Conservation (phyloP, 2,329 filamentous ascomycete genomes). For the Diaporthe humulicola region DNA sequence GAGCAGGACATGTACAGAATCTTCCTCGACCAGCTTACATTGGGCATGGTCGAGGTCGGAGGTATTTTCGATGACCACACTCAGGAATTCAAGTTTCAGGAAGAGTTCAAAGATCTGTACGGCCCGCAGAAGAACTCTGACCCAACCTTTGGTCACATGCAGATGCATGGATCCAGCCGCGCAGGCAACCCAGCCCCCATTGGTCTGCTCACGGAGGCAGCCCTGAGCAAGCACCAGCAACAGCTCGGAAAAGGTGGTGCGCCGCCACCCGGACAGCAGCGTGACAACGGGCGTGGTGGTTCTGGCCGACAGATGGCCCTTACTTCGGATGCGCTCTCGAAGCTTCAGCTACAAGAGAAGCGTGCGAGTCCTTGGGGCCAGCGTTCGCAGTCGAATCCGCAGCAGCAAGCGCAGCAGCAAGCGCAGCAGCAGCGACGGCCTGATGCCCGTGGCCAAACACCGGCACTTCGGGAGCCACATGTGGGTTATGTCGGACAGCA, state of each 20-base stretch:
- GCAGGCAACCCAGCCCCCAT: neutral
- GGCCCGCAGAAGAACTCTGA: conserved; percentile 42
- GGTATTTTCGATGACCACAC: conserved; percentile 52
- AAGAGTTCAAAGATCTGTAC: conserved; percentile 39
- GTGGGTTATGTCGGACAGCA: neutral
- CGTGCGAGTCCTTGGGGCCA: neutral
- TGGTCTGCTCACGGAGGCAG: conserved; percentile 11
- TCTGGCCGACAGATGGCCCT: neutral
- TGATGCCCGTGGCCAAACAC: neutral
- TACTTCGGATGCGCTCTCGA: conserved; percentile 15
- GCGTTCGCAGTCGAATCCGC: neutral
- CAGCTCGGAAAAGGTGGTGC: neutral
- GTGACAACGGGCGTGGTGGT: neutral
- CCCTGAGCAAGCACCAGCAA: conserved; percentile 1
- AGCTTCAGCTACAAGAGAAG: conserved; percentile 13
- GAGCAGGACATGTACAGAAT: conserved; percentile 52
- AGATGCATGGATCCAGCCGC: neutral
- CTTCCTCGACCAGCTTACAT: conserved; percentile 56
- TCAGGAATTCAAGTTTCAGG: conserved; percentile 48
- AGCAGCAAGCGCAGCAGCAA: neutral
- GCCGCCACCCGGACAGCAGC: neutral
- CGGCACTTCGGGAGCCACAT: neutral
- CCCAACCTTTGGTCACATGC: conserved; percentile 31
- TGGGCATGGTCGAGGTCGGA: conserved; percentile 52
- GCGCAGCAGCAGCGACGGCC: neutral